These are phyloP conservation scores for Suillus decipiens DNA, from an alignment of 768 basidiomycete species.

Conservation along the genomic window DNA sequence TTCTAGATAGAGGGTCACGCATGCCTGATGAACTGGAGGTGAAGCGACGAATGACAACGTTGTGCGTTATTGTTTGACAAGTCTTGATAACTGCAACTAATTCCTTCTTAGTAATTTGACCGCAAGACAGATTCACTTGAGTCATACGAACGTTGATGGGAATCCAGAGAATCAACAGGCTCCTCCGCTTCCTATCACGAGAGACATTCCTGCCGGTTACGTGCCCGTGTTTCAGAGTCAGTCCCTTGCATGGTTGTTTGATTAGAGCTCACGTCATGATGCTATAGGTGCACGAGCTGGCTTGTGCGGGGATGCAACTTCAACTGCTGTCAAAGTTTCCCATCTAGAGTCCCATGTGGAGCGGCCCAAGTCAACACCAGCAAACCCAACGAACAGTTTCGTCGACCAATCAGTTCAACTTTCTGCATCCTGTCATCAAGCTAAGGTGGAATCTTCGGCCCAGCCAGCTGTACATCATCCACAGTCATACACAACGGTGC, in stretches of 20 bases:
- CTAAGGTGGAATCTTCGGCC: neutral
- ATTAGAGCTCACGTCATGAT: neutral
- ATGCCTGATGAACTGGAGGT: slow-evolving; percentile 48
- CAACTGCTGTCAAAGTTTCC: neutral
- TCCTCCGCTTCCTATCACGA: neutral
- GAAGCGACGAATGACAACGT: slow-evolving; percentile 41
- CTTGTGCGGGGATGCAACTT: neutral
- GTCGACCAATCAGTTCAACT: neutral
- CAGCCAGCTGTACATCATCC: neutral
- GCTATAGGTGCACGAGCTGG: neutral
- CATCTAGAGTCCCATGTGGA: neutral
- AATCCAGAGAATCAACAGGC: neutral
- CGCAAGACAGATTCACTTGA: neutral
- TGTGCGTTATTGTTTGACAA: slow-evolving; percentile 35
- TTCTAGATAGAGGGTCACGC: slow-evolving; percentile 45
- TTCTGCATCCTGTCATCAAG: neutral
- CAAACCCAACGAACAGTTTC: neutral
- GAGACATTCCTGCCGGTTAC: neutral
- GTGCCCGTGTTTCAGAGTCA: slow-evolving; percentile 13
- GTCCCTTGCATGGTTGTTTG: neutral
- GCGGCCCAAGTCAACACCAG: neutral
- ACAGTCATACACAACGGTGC: neutral
- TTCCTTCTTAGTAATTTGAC: neutral
- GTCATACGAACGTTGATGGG: neutral
- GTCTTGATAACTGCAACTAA: neutral